Percentiles rank a stretch among this genome's conserved stretches.
These are phyloP conservation scores for Pseudozyma tsukubaensis DNA, from an alignment of 1,284 basidiomycete genomes.

Conservation along the genomic window DNA sequence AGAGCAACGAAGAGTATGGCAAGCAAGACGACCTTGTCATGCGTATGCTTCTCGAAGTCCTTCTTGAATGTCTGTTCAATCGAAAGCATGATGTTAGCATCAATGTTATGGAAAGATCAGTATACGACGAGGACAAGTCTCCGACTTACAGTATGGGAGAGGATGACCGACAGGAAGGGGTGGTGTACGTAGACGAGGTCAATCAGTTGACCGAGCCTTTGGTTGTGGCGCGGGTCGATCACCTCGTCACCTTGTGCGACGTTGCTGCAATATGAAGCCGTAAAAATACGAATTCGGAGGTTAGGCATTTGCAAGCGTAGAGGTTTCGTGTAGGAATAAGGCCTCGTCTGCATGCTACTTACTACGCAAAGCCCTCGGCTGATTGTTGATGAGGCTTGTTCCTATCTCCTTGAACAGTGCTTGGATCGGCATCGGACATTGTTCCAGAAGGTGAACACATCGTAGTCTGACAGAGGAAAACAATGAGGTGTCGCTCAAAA, in stretches of 20 bases:
- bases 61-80: conserved; percentile 11
- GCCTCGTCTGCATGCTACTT: too few relatives aligned
- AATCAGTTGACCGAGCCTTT: conserved; percentile 8
- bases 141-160: conserved; percentile 28
- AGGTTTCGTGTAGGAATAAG: too few relatives aligned
- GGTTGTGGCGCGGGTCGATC: not conserved
- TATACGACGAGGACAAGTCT: too few relatives aligned
- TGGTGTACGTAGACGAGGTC: conserved; percentile 33
- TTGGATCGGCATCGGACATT: too few relatives aligned
- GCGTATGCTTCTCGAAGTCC: not conserved
- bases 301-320: too few relatives aligned
- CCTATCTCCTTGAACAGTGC: too few relatives aligned
- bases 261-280: not conserved
- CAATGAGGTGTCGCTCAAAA: not conserved
- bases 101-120: not conserved
- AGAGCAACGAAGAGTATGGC: conserved; percentile 22
- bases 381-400: too few relatives aligned
- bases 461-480: not conserved
- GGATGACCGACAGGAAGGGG: conserved; percentile 34
- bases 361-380: too few relatives aligned
- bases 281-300: too few relatives aligned
- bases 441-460: not conserved
- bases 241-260: not conserved
- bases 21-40: conserved; percentile 16
- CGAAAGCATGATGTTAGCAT: not conserved